Evolutionary conservation across 345 rosid genomes (phyloP).

Genomic region (Stellera chamaejasme): DNA sequence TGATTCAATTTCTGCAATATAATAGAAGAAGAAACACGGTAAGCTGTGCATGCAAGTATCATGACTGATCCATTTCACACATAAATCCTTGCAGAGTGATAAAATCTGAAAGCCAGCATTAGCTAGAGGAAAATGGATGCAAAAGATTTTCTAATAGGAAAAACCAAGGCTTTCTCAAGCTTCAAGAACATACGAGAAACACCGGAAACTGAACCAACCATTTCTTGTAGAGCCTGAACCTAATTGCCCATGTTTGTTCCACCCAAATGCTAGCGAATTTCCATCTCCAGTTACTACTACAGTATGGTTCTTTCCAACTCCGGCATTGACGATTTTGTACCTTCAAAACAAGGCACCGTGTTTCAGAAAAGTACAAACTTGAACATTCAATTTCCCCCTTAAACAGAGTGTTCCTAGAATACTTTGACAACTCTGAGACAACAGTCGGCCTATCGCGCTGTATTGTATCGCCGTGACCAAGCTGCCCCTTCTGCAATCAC

Average conservation of each 20-base stretch:
- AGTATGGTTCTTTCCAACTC: constrained; percentile 74
- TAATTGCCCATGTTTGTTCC: constrained; percentile 96
- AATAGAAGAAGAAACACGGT: constrained; percentile 5
- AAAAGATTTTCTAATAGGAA: not conserved
- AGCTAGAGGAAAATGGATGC: too few species aligned
- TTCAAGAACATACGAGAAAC: not conserved
- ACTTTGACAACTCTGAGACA: constrained; percentile 90
- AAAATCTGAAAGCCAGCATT: too few species aligned
- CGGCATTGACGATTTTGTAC: constrained; percentile 66
- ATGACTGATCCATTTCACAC: too few species aligned
- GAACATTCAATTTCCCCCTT: not conserved
- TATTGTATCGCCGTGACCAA: constrained; percentile 90
- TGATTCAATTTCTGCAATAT: constrained; percentile 53
- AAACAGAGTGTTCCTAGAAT: constrained; percentile 13
- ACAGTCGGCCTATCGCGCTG: constrained; percentile 92
- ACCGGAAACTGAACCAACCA: constrained; percentile 34
- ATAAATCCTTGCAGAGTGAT: too few species aligned
- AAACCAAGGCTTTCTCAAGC: too few species aligned
- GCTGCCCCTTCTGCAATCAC: constrained; percentile 77
- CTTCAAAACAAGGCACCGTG: constrained; percentile 24
- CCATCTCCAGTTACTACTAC: constrained; percentile 80
- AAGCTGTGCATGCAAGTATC: too few species aligned
- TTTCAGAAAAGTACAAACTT: constrained; percentile 2
- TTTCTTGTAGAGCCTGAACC: constrained; percentile 73
- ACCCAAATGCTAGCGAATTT: constrained; percentile 77